Evolutionary conservation across 2,329 filamentous ascomycete species (phyloP), one percentile per base, ranked within the genome.

Genomic region (Trichoderma endophyticum): DNA sequence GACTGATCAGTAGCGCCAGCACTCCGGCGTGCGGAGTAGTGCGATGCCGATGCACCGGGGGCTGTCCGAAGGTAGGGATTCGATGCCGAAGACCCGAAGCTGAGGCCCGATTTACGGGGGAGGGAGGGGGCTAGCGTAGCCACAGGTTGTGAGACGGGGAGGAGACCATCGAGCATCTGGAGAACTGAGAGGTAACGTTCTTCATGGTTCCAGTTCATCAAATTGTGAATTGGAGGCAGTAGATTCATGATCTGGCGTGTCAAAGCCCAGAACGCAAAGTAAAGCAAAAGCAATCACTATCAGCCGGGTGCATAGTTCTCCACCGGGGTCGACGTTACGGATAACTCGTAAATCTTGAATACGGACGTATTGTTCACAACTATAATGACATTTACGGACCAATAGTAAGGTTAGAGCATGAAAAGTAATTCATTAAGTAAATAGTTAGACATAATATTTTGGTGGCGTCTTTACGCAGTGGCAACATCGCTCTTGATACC

Each of bases 11-110:
- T 43, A n/a, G 39, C n/a, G 39, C 39, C 39, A 51, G 4, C 43
- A 51, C 43, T 51, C 43, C 43, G 43, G 43, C 43, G 43, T 51
- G 43, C 43, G 43, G 43, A 51, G 43, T 51, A 51, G 43, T 51
- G n/a, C n/a, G 9, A 51, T 4, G 43, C 43, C 43, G 43, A 51
- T 51, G 43, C 9, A 11, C 43, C 43, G 43, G 43, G 43, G 43
- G 4, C 43, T 21, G n/a, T 51, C 43, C 43, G 43, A 51, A 11
- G n/a, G 43, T 21, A 51, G 43, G 43, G 43, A 51, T 51, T 12
- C 43, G 43, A 51, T 51, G 43, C 43, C 43, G 43, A 51, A 51
- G 43, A 51, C 43, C 43, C 43, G 43, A 51, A 51, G 43, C 43
- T 51, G 43, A 51, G 43, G 0, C 43, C 43, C 43, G n/a, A 51